Conservation (phyloP, 2,329 filamentous ascomycete genomes). For the Trichoderma sp. region DNA sequence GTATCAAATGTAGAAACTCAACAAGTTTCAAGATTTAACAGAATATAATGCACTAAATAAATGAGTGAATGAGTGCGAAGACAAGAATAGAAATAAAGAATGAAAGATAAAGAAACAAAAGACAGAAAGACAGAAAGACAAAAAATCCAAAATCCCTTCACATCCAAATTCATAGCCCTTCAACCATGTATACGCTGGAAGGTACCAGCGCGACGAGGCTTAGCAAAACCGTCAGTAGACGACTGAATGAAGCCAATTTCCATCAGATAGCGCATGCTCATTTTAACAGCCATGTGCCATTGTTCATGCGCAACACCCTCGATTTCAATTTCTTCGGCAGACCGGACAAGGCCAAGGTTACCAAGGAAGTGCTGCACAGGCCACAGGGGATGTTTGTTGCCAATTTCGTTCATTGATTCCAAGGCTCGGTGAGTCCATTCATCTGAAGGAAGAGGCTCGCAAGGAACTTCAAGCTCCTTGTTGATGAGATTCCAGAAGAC, state of each 20-base stretch:
- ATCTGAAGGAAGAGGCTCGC: conserved; percentile 18
- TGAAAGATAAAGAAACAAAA: neutral
- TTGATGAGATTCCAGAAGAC: conserved; percentile 27
- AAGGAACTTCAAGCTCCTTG: conserved; percentile 20
- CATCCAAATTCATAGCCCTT: neutral
- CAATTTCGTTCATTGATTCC: conserved; percentile 20
- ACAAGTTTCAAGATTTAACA: neutral
- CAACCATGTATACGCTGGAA: conserved; percentile 11
- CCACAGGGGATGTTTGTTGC: conserved; percentile 28
- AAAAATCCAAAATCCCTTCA: neutral
- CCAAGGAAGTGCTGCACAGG: conserved; percentile 29
- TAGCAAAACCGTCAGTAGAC: conserved; percentile 6
- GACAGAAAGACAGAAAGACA: neutral
- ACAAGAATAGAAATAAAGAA: neutral
- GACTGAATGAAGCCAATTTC: conserved; percentile 15
- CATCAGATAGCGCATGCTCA: conserved; percentile 17
- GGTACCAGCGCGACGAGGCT: conserved; percentile 11
- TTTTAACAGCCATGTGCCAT: conserved; percentile 1
- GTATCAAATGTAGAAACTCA: neutral
- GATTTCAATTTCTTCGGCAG: neutral
- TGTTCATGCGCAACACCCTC: neutral
- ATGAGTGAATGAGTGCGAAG: neutral
- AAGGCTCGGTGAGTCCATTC: conserved; percentile 23
- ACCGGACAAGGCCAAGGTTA: neutral
- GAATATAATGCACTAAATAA: neutral